These are phyloP conservation scores for Monascus purpureus DNA, from an alignment of 495 filamentous ascomycete species.

Conservation along the genomic window DNA sequence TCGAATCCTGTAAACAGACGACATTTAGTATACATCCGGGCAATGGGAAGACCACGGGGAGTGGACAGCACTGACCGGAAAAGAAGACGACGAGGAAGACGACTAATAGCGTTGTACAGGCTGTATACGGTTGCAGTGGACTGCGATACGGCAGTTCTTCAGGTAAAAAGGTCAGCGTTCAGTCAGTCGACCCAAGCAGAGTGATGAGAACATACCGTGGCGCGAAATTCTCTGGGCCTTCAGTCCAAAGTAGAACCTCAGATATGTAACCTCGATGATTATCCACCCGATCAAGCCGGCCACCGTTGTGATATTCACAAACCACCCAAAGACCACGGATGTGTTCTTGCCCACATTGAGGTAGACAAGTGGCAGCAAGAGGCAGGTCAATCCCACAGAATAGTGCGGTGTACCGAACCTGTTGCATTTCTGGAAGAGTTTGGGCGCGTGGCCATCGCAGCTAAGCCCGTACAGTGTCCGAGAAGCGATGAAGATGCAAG, in stretches of 20 bases:
- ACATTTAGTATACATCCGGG: no score
- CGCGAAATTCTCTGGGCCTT: constrained; percentile 40
- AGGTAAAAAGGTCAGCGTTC: no score
- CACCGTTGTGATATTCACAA: constrained; percentile 32
- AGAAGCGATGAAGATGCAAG: constrained; percentile 53
- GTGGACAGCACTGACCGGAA: no score
- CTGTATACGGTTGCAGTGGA: no score
- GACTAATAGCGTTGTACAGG: no score
- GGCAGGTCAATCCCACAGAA: not conserved
- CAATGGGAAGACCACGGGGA: no score
- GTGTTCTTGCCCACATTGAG: constrained; percentile 3
- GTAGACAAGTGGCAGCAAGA: not conserved
- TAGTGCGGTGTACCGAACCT: not conserved
- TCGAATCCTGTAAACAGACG: no score
- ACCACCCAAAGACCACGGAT: constrained; percentile 35
- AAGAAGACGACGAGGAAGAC: no score
- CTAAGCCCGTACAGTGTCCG: constrained; percentile 55
- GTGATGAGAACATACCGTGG: no score
- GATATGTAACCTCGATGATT: constrained; percentile 38
- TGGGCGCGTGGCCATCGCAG: constrained; percentile 44
- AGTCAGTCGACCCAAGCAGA: no score
- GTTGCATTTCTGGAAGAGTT: constrained; percentile 23
- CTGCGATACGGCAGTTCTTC: no score
- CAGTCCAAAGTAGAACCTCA: constrained; percentile 36
- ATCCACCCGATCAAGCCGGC: constrained; percentile 41